phyloP scores from a whole-genome alignment of 2,329 filamentous ascomycete genomes.

The Aspergillus viridinutans region DNA sequence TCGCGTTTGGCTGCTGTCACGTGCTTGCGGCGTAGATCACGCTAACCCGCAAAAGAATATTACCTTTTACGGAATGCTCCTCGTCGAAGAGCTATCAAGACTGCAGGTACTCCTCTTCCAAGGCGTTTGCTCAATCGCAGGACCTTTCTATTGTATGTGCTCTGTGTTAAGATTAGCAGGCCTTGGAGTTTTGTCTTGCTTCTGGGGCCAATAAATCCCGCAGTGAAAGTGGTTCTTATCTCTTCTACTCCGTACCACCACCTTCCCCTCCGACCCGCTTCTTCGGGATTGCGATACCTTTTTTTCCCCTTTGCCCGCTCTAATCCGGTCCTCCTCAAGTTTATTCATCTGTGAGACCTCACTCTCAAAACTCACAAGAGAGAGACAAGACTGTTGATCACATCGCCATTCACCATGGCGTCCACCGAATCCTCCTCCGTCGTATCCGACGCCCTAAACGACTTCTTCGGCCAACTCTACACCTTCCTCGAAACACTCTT shows the following conservation, averaged over 20 bases:
- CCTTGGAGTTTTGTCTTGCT: background rate
- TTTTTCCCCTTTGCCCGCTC: background rate
- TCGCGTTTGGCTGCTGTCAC: constrained; percentile 4
- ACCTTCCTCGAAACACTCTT: constrained; percentile 19
- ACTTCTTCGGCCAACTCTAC: constrained; percentile 31
- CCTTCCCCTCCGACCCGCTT: background rate
- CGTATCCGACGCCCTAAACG: constrained; percentile 21
- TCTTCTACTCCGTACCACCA: background rate
- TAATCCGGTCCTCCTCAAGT: background rate
- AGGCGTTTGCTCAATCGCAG: background rate
- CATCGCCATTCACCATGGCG: constrained; percentile 25
- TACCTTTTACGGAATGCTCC: constrained; percentile 13
- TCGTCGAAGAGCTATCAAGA: background rate
- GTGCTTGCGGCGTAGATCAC: background rate
- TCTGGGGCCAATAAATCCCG: background rate
- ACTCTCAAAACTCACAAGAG: constrained; percentile 2
- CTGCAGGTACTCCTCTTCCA: background rate
- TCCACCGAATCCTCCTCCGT: constrained; percentile 20
- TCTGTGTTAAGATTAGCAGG: background rate
- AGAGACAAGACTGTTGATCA: background rate
- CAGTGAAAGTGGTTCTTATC: background rate
- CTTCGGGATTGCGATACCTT: background rate
- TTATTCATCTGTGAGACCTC: background rate
- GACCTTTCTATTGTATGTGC: background rate
- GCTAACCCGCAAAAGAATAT: constrained; percentile 13